Evolutionary conservation across 2,329 filamentous ascomycete species (phyloP).

Genomic region (Neoascochyta sp.): DNA sequence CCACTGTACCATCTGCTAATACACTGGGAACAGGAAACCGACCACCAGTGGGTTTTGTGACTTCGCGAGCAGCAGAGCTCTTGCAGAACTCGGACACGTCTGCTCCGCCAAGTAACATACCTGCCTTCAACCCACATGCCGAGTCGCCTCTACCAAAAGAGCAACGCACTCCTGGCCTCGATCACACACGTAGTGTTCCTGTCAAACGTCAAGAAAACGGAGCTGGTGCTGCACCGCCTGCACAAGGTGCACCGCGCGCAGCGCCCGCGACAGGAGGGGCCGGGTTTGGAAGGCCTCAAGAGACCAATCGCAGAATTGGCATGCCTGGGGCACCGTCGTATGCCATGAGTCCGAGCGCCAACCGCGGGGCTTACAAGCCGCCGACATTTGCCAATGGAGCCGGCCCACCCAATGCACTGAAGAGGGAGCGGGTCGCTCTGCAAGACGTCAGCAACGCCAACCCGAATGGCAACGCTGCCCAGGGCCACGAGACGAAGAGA

Average conservation of each 20-base stretch:
- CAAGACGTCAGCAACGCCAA: conserved; percentile 48
- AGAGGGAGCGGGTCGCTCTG: conserved; percentile 37
- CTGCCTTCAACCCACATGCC: conserved; percentile 48
- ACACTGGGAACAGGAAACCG: conserved; percentile 16
- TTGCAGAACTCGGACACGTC: conserved; percentile 34
- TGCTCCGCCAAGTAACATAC: conserved; percentile 29
- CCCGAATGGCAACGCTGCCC: conserved; percentile 15
- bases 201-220: conserved; percentile 52
- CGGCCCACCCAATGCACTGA: conserved; percentile 12
- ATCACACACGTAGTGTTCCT: conserved; percentile 74
- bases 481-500: conserved; percentile 42
- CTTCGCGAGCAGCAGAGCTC: conserved; percentile 43
- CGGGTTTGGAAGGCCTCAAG: conserved; percentile 27
- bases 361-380: conserved; percentile 46
- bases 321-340: conserved; percentile 42
- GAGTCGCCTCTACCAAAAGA: conserved; percentile 69
- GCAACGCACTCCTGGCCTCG: conserved; percentile 75
- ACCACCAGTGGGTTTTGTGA: conserved; percentile 45
- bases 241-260: conserved; percentile 10
- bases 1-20: conserved; percentile 11
- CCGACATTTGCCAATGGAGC: conserved; percentile 33
- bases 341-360: conserved; percentile 43
- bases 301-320: conserved; percentile 47
- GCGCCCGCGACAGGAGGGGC: conserved; percentile 9
- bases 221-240: conserved; percentile 13